These are phyloP conservation scores for Plasmodium falciparum DNA, from an alignment of 169 alveolate genomes.

Conservation along the genomic window DNA sequence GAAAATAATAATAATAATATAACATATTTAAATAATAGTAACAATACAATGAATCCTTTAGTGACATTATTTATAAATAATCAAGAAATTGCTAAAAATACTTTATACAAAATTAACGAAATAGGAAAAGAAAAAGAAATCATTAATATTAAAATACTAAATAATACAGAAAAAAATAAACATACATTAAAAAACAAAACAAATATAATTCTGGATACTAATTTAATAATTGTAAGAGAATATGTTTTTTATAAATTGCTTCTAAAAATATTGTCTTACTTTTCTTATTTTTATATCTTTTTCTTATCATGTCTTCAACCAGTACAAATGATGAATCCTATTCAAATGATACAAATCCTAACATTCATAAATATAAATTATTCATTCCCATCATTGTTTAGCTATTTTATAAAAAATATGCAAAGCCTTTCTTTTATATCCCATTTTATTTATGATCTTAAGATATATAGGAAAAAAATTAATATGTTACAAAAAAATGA, in stretches of 20 bases:
- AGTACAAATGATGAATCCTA: slow-evolving; percentile 10
- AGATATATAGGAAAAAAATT: slow-evolving; percentile 15
- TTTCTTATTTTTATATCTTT: slow-evolving; percentile 31
- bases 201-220: slow-evolving; percentile 4
- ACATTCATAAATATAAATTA: slow-evolving; percentile 42
- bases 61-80: slow-evolving; percentile 28
- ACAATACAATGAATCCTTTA: not conserved
- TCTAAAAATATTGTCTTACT: slow-evolving; percentile 27
- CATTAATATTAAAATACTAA: slow-evolving; percentile 32
- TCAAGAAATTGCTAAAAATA: slow-evolving; percentile 10
- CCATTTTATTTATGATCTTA: slow-evolving; percentile 6
- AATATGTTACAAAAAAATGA: not conserved
- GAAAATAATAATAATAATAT: no score
- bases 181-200: slow-evolving; percentile 11
- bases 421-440: slow-evolving; percentile 31
- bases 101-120: slow-evolving; percentile 23
- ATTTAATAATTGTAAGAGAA: slow-evolving; percentile 49
- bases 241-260: slow-evolving; percentile 18
- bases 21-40: no score
- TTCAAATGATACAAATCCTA: slow-evolving; percentile 38
- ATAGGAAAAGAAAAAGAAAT: slow-evolving; percentile 33
- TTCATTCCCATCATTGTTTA: slow-evolving; percentile 33
- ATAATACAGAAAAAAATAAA: slow-evolving; percentile 17
- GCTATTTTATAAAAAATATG: slow-evolving; percentile 28
- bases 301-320: slow-evolving; percentile 10